A percentile compares a stretch with the other conserved stretches of the same genome.
These are phyloP conservation scores for Daldinia vernicosa DNA, from an alignment of 495 filamentous ascomycete species.

Conservation along the genomic window DNA sequence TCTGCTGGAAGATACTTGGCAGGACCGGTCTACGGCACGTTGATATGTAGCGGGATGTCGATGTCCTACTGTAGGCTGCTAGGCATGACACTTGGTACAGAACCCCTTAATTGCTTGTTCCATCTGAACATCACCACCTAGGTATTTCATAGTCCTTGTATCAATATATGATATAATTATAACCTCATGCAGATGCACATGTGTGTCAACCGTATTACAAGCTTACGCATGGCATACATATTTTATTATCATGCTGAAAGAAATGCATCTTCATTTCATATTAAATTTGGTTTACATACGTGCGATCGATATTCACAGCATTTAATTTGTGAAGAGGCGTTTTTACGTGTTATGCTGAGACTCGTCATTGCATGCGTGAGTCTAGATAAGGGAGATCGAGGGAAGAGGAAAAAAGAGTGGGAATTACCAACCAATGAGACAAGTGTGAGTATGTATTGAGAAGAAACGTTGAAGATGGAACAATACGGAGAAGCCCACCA, in stretches of 20 bases:
- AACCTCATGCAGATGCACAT: slow-evolving; percentile 4
- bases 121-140: not conserved
- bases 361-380: not conserved
- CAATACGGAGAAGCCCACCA: not conserved
- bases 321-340: not conserved
- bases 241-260: not conserved
- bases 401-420: not conserved
- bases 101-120: not conserved
- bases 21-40: not conserved
- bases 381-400: not conserved
- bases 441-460: not conserved
- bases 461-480: slow-evolving; percentile 23
- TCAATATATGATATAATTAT: slow-evolving; percentile 2
- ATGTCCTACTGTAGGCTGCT: too few species aligned
- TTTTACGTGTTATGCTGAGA: not conserved
- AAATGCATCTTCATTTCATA: not conserved
- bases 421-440: not conserved
- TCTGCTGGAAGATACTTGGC: not conserved
- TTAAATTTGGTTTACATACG: not conserved
- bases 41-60: not conserved
- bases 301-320: not conserved
- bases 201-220: not conserved
- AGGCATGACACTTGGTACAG: not conserved
- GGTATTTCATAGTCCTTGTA: slow-evolving; percentile 1
- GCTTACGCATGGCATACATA: not conserved